These are phyloP conservation scores for Penicillium sp. DNA, from an alignment of 2,329 filamentous ascomycete genomes.

Conservation along the genomic window DNA sequence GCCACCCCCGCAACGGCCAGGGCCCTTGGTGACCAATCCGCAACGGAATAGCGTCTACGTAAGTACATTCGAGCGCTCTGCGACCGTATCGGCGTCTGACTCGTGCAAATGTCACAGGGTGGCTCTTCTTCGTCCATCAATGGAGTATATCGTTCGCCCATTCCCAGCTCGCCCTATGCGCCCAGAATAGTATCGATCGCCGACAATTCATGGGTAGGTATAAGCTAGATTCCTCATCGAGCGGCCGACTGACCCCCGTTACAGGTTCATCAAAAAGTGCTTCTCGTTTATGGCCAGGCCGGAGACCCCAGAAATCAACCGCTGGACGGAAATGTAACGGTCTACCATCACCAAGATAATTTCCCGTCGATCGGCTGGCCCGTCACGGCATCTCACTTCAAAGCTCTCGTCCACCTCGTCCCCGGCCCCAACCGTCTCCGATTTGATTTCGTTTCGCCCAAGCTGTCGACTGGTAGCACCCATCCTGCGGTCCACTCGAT, in stretches of 20 bases:
- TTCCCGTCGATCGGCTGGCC: conserved; percentile 86
- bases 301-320: conserved; percentile 67
- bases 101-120: conserved; percentile 28
- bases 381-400: conserved; percentile 85
- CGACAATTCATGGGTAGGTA: conserved; percentile 79
- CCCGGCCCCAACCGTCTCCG: conserved; percentile 86
- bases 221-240: background rate
- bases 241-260: conserved; percentile 5
- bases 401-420: conserved; percentile 83
- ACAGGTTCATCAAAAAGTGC: conserved; percentile 86
- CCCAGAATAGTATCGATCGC: conserved; percentile 75
- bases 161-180: conserved; percentile 73
- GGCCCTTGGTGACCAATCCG: conserved; percentile 38
- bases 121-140: conserved; percentile 35
- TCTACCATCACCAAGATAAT: conserved; percentile 78
- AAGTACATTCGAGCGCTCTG: conserved; percentile 12
- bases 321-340: conserved; percentile 74
- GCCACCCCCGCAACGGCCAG: conserved; percentile 49
- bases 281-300: conserved; percentile 77
- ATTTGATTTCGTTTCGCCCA: conserved; percentile 83
- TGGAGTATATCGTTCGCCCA: conserved; percentile 48
- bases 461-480: conserved; percentile 65
- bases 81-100: background rate
- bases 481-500: conserved; percentile 69
- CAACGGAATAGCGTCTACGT: conserved; percentile 46